A percentile compares a stretch with the other conserved stretches of the same genome.
Conservation (phyloP, 2,329 filamentous ascomycete species). For the Sclerotinia spermophila region DNA sequence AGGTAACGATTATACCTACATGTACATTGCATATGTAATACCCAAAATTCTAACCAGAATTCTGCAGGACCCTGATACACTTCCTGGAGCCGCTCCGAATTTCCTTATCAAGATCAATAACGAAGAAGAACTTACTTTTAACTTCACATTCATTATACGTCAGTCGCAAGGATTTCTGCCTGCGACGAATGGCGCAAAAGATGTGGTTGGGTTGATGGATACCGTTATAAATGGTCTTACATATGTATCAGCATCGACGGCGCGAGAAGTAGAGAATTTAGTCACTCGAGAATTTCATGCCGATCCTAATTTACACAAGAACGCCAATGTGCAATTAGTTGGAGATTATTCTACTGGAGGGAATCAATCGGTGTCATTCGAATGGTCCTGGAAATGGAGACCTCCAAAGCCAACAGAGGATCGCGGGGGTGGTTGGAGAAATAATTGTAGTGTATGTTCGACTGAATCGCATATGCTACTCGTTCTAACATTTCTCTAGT, state of each 20-base stretch:
- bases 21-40: slow-evolving; percentile 20
- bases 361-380: slow-evolving; percentile 79
- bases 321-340: slow-evolving; percentile 91
- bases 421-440: slow-evolving; percentile 87
- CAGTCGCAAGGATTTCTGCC: slow-evolving; percentile 44
- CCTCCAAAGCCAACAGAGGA: slow-evolving; percentile 81
- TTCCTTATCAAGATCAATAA: slow-evolving; percentile 86
- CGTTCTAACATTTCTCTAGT: slow-evolving; percentile 48
- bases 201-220: slow-evolving; percentile 53
- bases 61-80: slow-evolving; percentile 70
- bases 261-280: slow-evolving; percentile 85
- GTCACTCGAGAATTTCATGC: slow-evolving; percentile 95
- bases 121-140: slow-evolving; percentile 90
- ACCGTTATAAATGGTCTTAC: slow-evolving; percentile 85
- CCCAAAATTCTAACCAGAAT: slow-evolving; percentile 23
- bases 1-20: slow-evolving; percentile 53
- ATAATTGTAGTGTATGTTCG: slow-evolving; percentile 75
- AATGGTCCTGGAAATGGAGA: slow-evolving; percentile 97
- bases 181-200: slow-evolving; percentile 47
- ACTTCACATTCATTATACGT: slow-evolving; percentile 82
- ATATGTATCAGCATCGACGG: slow-evolving; percentile 82
- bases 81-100: slow-evolving; percentile 51
- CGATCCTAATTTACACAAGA: slow-evolving; percentile 96
- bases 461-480: neutral
- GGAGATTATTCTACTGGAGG: slow-evolving; percentile 85